Evolutionary conservation across 176 grass and related monocot species (phyloP), one percentile per base, ranked within the genome.

Genomic region (Triticum monococcum): DNA sequence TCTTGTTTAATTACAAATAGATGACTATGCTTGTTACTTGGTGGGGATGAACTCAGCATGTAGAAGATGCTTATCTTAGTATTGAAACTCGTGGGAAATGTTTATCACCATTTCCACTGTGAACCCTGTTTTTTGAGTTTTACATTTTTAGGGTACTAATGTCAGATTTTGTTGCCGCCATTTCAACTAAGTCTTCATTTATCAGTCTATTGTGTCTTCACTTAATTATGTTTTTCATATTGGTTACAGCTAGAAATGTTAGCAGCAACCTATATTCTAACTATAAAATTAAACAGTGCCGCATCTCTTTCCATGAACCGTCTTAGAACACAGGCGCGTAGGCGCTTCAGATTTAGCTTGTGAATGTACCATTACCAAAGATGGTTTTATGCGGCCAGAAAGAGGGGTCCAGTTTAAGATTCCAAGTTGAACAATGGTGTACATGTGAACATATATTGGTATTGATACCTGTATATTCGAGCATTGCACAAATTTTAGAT

Each of bases 21-120:
- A 46, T 82, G 22, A 63, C 9, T 57, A 37, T 71, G 61, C 25
- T 81, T 23, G 37, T 78, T 31, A n/a, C 38, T 83, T 20, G 12
- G n/a, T 81, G 6, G 38, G 13, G 59, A 41, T 77, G 72, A 78
- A 61, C 31, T 57, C 40, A 64, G 56, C 31, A 32, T 59, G 36
- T 82, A 23, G 56, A 60, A 72, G 52, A 63, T 82, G 78, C 10
- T 67, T 54, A 68, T 70, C 71, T 71, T 90, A 37, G 4, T 70
- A 70, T 6, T 52, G 28, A 72, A 84, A 72, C 64, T 88, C 25
- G 35, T 36, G 64, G 54, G 7, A 35, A 18, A 46, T 73, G 16
- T 46, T 65, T 84, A 64, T 30, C n/a, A 14, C 72, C 52, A 65
- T 89, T 79, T 66, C 54, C 28, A 50, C 36, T 13, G 12, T 28